Evolutionary conservation across 768 basidiomycete species (phyloP), one percentile per base, ranked within the genome.

Genomic region (Suillus cothurnatus): DNA sequence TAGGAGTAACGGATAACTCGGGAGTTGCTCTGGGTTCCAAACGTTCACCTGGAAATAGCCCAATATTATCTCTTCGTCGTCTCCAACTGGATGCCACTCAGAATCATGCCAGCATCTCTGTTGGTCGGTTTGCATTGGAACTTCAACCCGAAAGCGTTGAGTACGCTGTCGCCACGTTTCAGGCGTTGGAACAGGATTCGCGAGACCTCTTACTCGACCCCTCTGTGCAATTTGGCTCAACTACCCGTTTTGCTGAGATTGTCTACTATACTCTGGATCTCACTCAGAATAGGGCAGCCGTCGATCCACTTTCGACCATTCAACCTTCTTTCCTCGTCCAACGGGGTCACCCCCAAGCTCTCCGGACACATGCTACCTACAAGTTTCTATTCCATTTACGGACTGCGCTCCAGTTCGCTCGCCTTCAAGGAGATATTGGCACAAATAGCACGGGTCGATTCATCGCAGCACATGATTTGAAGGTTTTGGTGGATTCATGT

Each of bases 251-350:
- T 41, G 17, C 19, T 17, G 58, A 59, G 39, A 59, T 59, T 43
- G 39, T 59, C 39, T 41, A 59, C 41, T 14, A 81, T 90, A 58
- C 78, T 92, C 60, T 72, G 77, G 64, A 41, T 59, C 78, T 78
- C 61, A 87, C 88, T n/a, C 77, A 78, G 34, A 77, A 84, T 36
- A 77, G 81, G 28, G 72, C 85, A 4, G 76, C 86, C 34, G 81
- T 92, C 8, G 92, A 95, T 72, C 91, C 92, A 9, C 80, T 93
- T 17, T 94, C 94, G 26, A 87, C 91, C 38, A 92, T 88, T 36
- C 92, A 94, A 57, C 91, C 93, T 7, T 94, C 93, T 3, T 93
- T 87, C 72, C 82, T 96, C 39, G 86, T 95, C 31, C 93, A 93
- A 72, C 85, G 82, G 53, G 93, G 93, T 6, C 75, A 82, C 11